These are phyloP conservation scores for Dothistroma septosporum DNA, from an alignment of 2,329 filamentous ascomycete species.

Conservation along the genomic window DNA sequence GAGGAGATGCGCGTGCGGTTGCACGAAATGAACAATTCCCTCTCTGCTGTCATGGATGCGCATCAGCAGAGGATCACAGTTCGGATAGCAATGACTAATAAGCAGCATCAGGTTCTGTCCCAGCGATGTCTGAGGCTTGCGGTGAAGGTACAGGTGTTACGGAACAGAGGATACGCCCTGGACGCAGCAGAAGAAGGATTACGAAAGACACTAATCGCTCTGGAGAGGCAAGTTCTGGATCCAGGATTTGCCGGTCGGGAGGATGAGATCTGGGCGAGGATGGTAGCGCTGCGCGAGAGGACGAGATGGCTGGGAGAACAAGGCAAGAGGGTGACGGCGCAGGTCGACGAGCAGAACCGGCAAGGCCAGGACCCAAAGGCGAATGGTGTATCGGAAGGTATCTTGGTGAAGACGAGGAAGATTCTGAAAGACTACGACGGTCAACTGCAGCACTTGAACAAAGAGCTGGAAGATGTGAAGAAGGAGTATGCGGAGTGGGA, in stretches of 20 bases:
- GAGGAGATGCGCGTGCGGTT: constrained; percentile 66
- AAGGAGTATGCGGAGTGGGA: constrained; percentile 58
- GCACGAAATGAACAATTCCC: constrained; percentile 72
- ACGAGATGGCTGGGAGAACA: constrained; percentile 69
- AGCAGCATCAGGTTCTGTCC: constrained; percentile 68
- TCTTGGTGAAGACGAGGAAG: constrained; percentile 70
- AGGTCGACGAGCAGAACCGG: constrained; percentile 36
- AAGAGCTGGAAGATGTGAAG: constrained; percentile 56
- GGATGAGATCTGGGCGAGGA: constrained; percentile 80
- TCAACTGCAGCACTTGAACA: constrained; percentile 70
- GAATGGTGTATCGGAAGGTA: constrained; percentile 62
- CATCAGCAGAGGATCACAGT: constrained; percentile 75
- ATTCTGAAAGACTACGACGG: constrained; percentile 78
- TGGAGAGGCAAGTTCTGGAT: constrained; percentile 69
- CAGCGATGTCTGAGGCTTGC: constrained; percentile 71
- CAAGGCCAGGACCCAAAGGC: constrained; percentile 48
- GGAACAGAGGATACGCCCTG: constrained; percentile 76
- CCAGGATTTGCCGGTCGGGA: constrained; percentile 70
- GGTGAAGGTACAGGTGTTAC: constrained; percentile 72
- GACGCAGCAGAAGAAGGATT: constrained; percentile 76
- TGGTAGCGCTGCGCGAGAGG: constrained; percentile 70
- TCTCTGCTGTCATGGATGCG: constrained; percentile 67
- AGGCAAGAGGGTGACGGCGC: constrained; percentile 61
- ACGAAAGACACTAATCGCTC: constrained; percentile 63
- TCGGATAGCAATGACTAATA: constrained; percentile 65